Evolutionary conservation across 148 eudicot species (phyloP).

Genomic region (Chenopodium suecicum): DNA sequence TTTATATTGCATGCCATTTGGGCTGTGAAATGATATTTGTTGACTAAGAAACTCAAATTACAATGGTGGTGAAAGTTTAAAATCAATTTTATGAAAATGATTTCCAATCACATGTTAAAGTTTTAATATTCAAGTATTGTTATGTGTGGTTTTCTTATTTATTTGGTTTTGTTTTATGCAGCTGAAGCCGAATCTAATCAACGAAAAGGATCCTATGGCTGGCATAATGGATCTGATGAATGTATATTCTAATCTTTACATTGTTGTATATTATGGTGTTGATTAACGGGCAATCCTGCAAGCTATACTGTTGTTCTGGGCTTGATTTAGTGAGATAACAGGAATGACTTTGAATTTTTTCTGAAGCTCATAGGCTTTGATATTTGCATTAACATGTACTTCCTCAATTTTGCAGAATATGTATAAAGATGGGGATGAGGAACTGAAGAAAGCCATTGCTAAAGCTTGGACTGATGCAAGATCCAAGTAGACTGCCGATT

Average conservation of each 20-base stretch:
- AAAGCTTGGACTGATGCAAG: constrained; percentile 95
- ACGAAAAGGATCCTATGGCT: constrained; percentile 90
- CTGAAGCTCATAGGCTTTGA: not conserved
- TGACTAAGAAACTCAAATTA: no score
- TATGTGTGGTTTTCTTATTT: not conserved
- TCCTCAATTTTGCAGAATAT: constrained; percentile 57
- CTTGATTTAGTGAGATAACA: not conserved
- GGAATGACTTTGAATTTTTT: not conserved
- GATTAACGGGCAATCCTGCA: not conserved
- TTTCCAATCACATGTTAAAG: no score
- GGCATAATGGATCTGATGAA: constrained; percentile 96
- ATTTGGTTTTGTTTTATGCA: constrained; percentile 21
- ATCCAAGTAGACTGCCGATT: constrained; percentile 80
- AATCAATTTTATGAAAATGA: no score
- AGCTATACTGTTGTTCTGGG: not conserved
- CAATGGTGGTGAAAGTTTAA: no score
- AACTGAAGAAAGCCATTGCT: constrained; percentile 85
- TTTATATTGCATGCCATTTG: no score
- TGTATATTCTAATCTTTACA: constrained; percentile 32
- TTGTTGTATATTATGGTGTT: not conserved
- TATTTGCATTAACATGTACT: no score
- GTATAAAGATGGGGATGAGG: constrained; percentile 97
- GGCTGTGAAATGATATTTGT: no score
- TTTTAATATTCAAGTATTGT: no score
- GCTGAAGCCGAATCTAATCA: constrained; percentile 72